These are phyloP conservation scores for Tubosaeta brunneosetosa DNA, from an alignment of 768 basidiomycete genomes.

Conservation along the genomic window DNA sequence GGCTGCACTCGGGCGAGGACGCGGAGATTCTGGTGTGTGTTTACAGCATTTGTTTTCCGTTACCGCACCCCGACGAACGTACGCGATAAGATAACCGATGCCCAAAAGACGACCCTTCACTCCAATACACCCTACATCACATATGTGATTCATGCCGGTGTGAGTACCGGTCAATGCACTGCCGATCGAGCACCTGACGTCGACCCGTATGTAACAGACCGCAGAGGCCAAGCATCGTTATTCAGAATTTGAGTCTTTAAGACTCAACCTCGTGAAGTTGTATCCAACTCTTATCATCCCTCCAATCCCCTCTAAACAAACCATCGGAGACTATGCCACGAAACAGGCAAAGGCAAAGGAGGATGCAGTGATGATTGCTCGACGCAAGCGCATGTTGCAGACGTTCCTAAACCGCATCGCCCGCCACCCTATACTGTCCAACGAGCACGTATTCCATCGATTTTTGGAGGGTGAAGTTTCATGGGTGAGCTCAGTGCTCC, in stretches of 20 bases:
- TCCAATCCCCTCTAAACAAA: conserved; percentile 96
- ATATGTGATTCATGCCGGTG: conserved; percentile 89
- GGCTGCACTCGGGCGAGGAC: conserved; percentile 79
- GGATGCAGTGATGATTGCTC: conserved; percentile 85
- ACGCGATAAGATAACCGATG: conserved; percentile 77
- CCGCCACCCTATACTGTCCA: conserved; percentile 90
- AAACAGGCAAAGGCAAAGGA: conserved; percentile 97
- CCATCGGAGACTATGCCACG: conserved; percentile 92
- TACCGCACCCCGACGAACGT: conserved; percentile 7
- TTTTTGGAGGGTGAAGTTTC: conserved; percentile 95
- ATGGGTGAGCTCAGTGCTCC: conserved; percentile 58
- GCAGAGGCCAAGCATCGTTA: conserved; percentile 86
- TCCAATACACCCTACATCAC: conserved; percentile 89
- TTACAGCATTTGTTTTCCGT: not conserved
- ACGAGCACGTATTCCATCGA: conserved; percentile 93
- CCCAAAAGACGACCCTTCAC: conserved; percentile 89
- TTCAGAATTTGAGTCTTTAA: conserved; percentile 94
- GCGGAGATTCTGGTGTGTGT: conserved; percentile 68
- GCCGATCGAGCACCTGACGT: conserved; percentile 4
- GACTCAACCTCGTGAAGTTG: conserved; percentile 74
- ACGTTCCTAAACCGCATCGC: conserved; percentile 90
- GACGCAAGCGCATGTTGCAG: conserved; percentile 91
- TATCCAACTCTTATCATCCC: conserved; percentile 97
- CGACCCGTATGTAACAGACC: conserved; percentile 44
- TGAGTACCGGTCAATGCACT: conserved; percentile 33